Percentiles rank a stretch among this genome's conserved stretches.
These are phyloP conservation scores for Darksidea phi DNA, from an alignment of 495 filamentous ascomycete genomes.

Conservation along the genomic window DNA sequence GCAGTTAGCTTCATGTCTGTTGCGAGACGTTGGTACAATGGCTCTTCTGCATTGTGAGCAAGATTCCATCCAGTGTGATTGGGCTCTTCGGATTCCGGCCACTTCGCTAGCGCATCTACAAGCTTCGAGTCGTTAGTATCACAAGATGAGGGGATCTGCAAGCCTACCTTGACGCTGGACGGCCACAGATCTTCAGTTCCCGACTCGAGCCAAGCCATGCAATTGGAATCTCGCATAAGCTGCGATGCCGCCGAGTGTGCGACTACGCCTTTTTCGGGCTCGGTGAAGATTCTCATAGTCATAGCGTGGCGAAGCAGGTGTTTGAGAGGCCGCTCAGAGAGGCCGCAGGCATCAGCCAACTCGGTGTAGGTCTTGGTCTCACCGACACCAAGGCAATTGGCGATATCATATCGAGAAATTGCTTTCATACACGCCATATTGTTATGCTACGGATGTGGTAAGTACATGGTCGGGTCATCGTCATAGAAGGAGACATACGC, in stretches of 20 bases:
- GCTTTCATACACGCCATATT: not conserved
- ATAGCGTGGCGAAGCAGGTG: conserved; percentile 1
- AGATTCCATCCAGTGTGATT: no score
- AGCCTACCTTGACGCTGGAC: not conserved
- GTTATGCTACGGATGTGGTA: not conserved
- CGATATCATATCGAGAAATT: not conserved
- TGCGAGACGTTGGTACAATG: no score
- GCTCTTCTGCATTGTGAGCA: no score
- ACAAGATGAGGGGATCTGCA: no score
- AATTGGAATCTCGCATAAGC: not conserved
- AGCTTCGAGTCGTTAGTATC: no score
- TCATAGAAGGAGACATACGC: not conserved
- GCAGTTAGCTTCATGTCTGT: no score
- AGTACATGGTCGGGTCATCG: not conserved
- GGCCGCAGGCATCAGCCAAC: not conserved
- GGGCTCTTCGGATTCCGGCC: no score
- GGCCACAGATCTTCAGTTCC: not conserved
- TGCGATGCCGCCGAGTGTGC: not conserved
- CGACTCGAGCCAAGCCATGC: not conserved
- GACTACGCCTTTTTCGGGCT: not conserved
- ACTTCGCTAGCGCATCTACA: no score
- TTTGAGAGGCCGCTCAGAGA: not conserved
- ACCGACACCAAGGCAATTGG: not conserved
- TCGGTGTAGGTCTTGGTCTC: not conserved
- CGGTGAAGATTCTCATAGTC: not conserved